These are phyloP conservation scores for Sophora flavescens DNA, from an alignment of 306 rosid species.

Conservation along the genomic window DNA sequence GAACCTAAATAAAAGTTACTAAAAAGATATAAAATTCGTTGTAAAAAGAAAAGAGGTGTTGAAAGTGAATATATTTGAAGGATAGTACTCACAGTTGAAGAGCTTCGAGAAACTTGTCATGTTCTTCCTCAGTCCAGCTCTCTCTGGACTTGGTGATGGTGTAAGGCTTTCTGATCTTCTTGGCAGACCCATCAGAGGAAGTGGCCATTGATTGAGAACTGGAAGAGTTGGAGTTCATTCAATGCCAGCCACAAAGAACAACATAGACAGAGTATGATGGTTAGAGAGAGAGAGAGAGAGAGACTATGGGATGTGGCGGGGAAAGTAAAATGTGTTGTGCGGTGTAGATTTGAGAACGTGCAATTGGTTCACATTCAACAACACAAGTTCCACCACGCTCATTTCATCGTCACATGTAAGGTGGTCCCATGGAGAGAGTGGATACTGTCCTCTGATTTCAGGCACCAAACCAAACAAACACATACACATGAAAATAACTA, in stretches of 20 bases:
- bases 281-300: background rate
- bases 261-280: background rate
- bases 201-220: conserved; percentile 56
- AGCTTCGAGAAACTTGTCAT: conserved; percentile 96
- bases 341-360: conserved; percentile 44
- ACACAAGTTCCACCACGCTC: conserved; percentile 44
- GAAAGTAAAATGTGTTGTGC: conserved; percentile 27
- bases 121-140: conserved; percentile 97
- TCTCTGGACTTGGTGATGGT: conserved; percentile 97
- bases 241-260: conserved; percentile 19
- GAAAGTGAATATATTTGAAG: background rate
- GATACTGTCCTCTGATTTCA: background rate
- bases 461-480: background rate
- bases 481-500: no score
- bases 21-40: background rate
- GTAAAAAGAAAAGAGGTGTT: background rate
- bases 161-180: conserved; percentile 92
- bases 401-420: conserved; percentile 50
- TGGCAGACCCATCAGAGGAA: conserved; percentile 65
- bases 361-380: conserved; percentile 2
- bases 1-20: background rate
- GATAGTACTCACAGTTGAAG: conserved; percentile 73
- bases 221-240: conserved; percentile 55
- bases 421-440: conserved; percentile 10
- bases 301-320: conserved; percentile 49